Conservation (phyloP, 2,329 filamentous ascomycete genomes). For the Cercospora citrullina region DNA sequence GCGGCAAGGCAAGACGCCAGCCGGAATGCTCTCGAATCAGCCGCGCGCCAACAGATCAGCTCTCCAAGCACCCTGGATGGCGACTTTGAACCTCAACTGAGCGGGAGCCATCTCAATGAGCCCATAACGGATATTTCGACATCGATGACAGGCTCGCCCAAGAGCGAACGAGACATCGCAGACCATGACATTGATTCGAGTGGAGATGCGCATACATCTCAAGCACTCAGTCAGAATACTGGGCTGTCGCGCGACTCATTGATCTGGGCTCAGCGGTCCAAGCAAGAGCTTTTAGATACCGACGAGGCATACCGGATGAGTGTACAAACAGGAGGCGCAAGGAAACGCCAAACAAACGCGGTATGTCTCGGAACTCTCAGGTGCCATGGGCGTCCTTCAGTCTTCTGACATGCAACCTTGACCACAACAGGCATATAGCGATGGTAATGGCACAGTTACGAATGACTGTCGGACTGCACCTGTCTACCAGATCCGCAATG, state of each 20-base stretch:
- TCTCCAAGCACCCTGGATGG: not conserved
- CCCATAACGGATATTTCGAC: not conserved
- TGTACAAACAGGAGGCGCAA: not conserved
- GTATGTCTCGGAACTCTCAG: not conserved
- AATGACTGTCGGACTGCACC: constrained; percentile 14
- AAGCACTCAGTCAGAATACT: not conserved
- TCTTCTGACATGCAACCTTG: not conserved
- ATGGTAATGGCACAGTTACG: constrained; percentile 30
- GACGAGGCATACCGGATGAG: constrained; percentile 10
- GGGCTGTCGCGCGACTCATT: not conserved
- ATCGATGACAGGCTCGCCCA: not conserved
- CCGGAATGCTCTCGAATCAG: not conserved
- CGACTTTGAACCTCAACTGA: not conserved
- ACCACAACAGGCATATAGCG: constrained; percentile 22
- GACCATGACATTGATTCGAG: not conserved
- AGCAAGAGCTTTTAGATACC: not conserved
- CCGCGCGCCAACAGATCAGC: not conserved
- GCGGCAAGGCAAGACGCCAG: not conserved
- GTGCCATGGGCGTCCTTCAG: not conserved
- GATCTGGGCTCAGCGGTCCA: not conserved
- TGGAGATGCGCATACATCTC: not conserved
- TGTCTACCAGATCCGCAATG: constrained; percentile 13
- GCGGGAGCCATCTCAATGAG: not conserved
- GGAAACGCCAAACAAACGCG: constrained; percentile 4
- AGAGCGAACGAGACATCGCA: not conserved